Conservation (phyloP, 2,329 filamentous ascomycete species). For the Mollisiaceae sp. region DNA sequence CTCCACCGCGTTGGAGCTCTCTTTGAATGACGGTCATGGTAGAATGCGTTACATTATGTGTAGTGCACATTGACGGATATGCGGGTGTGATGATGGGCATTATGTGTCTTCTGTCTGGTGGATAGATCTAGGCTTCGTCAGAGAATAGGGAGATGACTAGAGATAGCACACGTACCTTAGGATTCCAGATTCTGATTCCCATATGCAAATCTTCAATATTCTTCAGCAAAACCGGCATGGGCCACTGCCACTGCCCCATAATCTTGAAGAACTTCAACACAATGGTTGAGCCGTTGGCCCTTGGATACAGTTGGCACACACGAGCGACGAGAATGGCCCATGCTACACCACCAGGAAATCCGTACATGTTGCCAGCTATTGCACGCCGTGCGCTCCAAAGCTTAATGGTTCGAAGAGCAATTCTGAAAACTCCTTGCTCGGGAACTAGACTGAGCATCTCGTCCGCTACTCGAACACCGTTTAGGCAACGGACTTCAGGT, state of each 20-base stretch:
- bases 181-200: slow-evolving; percentile 92
- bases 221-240: slow-evolving; percentile 89
- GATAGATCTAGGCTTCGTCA: slow-evolving; percentile 65
- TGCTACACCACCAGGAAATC: slow-evolving; percentile 94
- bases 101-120: slow-evolving; percentile 80
- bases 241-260: slow-evolving; percentile 92
- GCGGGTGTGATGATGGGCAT: slow-evolving; percentile 99
- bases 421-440: slow-evolving; percentile 85
- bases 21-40: slow-evolving; percentile 83
- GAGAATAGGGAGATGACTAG: slow-evolving; percentile 17
- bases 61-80: slow-evolving; percentile 97
- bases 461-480: slow-evolving; percentile 92
- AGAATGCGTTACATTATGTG: slow-evolving; percentile 89
- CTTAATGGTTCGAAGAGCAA: slow-evolving; percentile 90
- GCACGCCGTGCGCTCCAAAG: slow-evolving; percentile 93
- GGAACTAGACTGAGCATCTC: slow-evolving; percentile 90
- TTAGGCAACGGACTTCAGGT: slow-evolving; percentile 84
- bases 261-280: slow-evolving; percentile 95
- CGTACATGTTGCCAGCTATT: slow-evolving; percentile 95
- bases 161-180: slow-evolving; percentile 62
- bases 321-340: slow-evolving; percentile 98
- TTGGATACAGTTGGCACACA: slow-evolving; percentile 94
- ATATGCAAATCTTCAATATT: slow-evolving; percentile 81
- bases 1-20: slow-evolving; percentile 78
- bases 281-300: slow-evolving; percentile 85